These are phyloP conservation scores for Botrytis pseudocinerea DNA, from an alignment of 2,329 filamentous ascomycete species.

Conservation along the genomic window DNA sequence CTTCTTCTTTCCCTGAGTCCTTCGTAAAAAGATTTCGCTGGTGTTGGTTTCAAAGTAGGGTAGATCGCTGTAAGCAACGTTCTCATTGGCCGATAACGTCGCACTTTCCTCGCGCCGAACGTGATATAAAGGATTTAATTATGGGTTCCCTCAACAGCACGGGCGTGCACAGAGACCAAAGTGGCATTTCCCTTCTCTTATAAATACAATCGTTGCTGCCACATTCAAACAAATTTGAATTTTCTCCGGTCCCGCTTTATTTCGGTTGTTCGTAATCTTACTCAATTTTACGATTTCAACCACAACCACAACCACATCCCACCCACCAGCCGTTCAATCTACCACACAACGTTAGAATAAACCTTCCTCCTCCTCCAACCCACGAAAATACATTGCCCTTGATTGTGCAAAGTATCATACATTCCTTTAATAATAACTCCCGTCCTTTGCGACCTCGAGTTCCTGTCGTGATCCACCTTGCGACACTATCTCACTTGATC, in stretches of 20 bases:
- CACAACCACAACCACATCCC: background rate
- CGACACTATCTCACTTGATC: background rate
- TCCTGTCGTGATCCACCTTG: background rate
- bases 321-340: background rate
- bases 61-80: slow-evolving; percentile 16
- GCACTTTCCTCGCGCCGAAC: slow-evolving; percentile 9
- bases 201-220: slow-evolving; percentile 14
- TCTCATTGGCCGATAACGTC: slow-evolving; percentile 15
- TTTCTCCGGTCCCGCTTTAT: slow-evolving; percentile 8
- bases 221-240: background rate
- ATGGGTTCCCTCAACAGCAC: background rate
- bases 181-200: background rate
- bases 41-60: slow-evolving; percentile 18
- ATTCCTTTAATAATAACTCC: slow-evolving; percentile 22
- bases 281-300: slow-evolving; percentile 18
- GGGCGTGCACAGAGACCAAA: background rate
- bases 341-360: background rate
- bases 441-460: background rate
- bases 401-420: slow-evolving; percentile 14
- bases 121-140: slow-evolving; percentile 19
- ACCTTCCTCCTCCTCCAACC: background rate
- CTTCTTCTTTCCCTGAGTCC: background rate
- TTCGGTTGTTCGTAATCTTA: slow-evolving; percentile 24
- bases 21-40: background rate
- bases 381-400: background rate